These are phyloP conservation scores for Nepenthes gracilis DNA, from an alignment of 148 eudicot species.

Conservation along the genomic window DNA sequence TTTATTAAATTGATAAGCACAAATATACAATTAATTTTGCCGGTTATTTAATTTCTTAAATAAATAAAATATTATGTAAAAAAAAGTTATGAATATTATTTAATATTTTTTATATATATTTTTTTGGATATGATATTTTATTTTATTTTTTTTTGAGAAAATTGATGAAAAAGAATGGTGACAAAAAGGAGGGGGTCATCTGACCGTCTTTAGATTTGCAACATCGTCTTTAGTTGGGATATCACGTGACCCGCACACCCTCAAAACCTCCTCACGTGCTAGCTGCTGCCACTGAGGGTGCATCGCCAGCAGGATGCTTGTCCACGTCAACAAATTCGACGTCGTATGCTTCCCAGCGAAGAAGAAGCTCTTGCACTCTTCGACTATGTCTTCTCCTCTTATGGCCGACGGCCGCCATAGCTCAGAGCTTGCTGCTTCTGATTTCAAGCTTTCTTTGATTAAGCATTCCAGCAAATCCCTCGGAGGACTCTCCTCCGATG, in stretches of 20 bases:
- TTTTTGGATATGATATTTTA: too few relatives aligned
- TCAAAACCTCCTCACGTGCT: conserved; percentile 64
- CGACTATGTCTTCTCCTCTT: conserved; percentile 33
- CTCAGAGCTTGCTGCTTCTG: neutral
- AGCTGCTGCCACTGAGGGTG: conserved; percentile 65
- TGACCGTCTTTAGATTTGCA: conserved; percentile 44
- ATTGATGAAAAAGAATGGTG: too few relatives aligned
- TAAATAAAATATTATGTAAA: too few relatives aligned
- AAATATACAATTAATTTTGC: too few relatives aligned
- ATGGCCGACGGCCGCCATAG: neutral
- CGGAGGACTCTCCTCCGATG: conserved; percentile 6
- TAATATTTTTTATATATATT: too few relatives aligned
- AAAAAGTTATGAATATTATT: too few relatives aligned
- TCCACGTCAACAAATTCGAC: conserved; percentile 47
- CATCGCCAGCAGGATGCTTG: conserved; percentile 51
- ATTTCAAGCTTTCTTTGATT: conserved; percentile 23
- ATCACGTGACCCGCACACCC: conserved; percentile 46
- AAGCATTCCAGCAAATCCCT: conserved; percentile 38
- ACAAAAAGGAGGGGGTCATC: neutral
- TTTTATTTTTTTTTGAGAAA: too few relatives aligned
- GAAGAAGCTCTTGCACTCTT: conserved; percentile 62
- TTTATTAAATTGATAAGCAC: too few relatives aligned
- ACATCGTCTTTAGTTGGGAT: conserved; percentile 42
- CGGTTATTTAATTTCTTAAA: too few relatives aligned
- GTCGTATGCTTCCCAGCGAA: conserved; percentile 62